Conservation (phyloP, 495 filamentous ascomycete species). For the Durotheca rogersii region DNA sequence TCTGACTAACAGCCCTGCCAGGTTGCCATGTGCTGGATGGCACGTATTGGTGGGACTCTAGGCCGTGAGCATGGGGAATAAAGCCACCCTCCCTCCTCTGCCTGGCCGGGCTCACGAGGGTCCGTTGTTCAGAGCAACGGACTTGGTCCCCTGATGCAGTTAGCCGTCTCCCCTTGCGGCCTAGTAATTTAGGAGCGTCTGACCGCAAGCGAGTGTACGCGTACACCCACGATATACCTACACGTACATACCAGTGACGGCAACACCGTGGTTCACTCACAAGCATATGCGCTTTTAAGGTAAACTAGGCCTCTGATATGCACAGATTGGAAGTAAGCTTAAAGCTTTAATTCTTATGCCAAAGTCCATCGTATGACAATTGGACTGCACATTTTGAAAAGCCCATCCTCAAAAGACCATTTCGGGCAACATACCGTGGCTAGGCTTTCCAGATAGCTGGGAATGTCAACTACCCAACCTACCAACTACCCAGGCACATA, state of each 20-base stretch:
- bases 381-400: too few species aligned
- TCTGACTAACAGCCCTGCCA: constrained; percentile 25
- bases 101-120: constrained; percentile 11
- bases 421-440: too few species aligned
- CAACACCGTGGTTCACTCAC: neutral
- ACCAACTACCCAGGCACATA: too few species aligned
- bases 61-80: constrained; percentile 27
- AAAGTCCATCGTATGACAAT: too few species aligned
- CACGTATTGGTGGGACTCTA: constrained; percentile 13
- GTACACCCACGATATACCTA: neutral
- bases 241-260: neutral
- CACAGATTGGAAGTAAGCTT: neutral
- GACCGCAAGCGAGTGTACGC: neutral
- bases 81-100: constrained; percentile 8
- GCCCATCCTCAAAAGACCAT: too few species aligned
- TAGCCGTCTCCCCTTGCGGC: neutral
- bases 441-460: too few species aligned
- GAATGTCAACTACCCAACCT: too few species aligned
- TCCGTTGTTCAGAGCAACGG: constrained; percentile 16
- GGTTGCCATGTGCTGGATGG: constrained; percentile 24
- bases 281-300: constrained; percentile 10
- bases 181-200: constrained; percentile 2
- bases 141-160: constrained; percentile 13
- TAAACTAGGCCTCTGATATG: neutral
- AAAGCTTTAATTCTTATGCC: neutral